phyloP scores from a whole-genome alignment of 169 alveolate genomes.

The Eimeria maxima region DNA sequence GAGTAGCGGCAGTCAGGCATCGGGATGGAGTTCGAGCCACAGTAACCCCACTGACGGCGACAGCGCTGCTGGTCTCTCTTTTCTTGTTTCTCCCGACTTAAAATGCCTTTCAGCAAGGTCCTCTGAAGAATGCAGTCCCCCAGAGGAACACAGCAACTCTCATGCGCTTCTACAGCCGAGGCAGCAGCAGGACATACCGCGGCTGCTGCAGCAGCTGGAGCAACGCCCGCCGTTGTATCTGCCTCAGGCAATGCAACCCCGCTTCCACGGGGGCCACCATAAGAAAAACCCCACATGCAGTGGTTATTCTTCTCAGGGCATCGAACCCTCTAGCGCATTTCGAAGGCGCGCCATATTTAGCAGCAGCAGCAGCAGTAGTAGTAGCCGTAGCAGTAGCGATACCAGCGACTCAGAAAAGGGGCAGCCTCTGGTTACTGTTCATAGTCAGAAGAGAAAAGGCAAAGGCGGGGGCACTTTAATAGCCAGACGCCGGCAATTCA shows the following conservation, averaged over 20 bases:
- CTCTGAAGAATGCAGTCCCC: neutral
- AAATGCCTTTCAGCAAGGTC: neutral
- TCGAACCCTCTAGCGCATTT: neutral
- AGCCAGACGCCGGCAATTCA: neutral
- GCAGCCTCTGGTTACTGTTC: neutral
- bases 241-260: neutral
- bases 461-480: neutral
- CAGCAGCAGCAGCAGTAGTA: slow-evolving; percentile 58
- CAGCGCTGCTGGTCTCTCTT: neutral
- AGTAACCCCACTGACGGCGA: neutral
- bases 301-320: neutral
- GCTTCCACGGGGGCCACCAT: neutral
- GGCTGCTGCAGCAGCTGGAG: neutral
- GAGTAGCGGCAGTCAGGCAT: no score
- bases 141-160: neutral
- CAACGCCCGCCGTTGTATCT: neutral
- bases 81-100: neutral
- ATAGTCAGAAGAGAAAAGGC: neutral
- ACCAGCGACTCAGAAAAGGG: neutral
- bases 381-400: slow-evolving; percentile 38
- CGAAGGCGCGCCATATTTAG: neutral
- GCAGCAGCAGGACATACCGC: no score
- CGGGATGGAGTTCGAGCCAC: neutral
- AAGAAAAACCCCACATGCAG: neutral
- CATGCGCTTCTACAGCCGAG: neutral